Evolutionary conservation across 2,329 filamentous ascomycete genomes (phyloP), one percentile per base, ranked within the genome.

Genomic region (Colletotrichum echinochloae): DNA sequence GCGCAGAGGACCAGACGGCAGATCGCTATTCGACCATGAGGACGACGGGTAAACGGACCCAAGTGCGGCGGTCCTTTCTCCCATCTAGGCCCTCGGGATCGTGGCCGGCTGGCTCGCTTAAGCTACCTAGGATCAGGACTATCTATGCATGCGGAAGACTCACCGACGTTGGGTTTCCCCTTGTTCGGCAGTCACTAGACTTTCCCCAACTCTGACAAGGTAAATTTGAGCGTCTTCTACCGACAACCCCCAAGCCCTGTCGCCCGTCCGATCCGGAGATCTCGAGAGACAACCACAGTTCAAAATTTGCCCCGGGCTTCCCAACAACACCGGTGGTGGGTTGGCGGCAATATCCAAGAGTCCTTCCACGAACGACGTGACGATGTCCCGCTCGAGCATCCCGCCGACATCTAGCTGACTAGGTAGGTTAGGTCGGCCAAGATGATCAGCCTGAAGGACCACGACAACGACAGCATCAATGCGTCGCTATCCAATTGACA

Each of bases 141-240:
- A 16, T 18, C 28, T 20, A 16, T 18, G 16, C 18, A n/a, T 44
- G 12, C n/a, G 3, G 44, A 23, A n/a, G 9, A 23, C 30, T 48
- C 49, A 48, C 30, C 33, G 44, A 37, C 26, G 64, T 56, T 49
- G 55, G 60, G 33, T 9, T 16, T 26, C n/a, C 33, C 67, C 67
- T 56, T 70, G 67, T 51, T 55, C 67, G 63, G 67, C 66, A 69
- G 37, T 54, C 37, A 11, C 56, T 23, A 37, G 62, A 39, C 28
- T 18, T 65, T 60, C 39, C 66, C 46, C 35, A 33, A 26, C 52
- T 59, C 30, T 46, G 37, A 28, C 26, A 46, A 54, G n/a, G 54
- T 41, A 23, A 44, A 35, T 30, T 16, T 41, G 35, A 30, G 37
- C 26, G 9, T 56, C 54, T 51, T 62, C 30, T 23, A 16, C 12